Evolutionary conservation across 345 rosid genomes (phyloP).

Genomic region (Populus nigra): DNA sequence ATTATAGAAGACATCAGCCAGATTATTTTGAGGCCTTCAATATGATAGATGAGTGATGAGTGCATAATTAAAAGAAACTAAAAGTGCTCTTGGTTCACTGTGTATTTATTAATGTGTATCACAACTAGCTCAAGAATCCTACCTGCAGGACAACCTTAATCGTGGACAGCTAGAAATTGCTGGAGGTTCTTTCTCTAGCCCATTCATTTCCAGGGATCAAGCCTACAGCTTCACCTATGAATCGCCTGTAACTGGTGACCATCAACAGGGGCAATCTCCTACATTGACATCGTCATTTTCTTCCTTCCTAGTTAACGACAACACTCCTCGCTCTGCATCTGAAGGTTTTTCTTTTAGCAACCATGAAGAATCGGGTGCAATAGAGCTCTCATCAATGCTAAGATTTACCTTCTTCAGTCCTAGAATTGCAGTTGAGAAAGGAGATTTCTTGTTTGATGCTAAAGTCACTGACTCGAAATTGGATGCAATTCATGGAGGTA

Average conservation of each 20-base stretch:
- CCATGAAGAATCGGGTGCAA: conserved; percentile 34
- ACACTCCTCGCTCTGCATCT: conserved; percentile 22
- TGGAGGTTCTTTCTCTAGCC: conserved; percentile 41
- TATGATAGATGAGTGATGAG: no score
- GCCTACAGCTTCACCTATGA: conserved; percentile 59
- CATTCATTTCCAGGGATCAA: conserved; percentile 36
- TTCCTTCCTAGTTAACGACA: conserved; percentile 38
- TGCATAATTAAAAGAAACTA: no score
- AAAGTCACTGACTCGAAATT: conserved; percentile 13
- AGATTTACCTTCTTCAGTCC: conserved; percentile 68
- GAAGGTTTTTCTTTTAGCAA: conserved; percentile 60
- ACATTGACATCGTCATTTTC: conserved; percentile 53
- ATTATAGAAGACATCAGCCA: no score
- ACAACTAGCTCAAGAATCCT: conserved; percentile 35
- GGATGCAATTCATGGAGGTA: conserved; percentile 44
- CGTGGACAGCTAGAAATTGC: conserved; percentile 39
- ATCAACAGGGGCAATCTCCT: conserved; percentile 33
- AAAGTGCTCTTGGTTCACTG: no score
- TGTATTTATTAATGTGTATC: neutral
- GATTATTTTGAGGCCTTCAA: no score
- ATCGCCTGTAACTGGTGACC: conserved; percentile 16
- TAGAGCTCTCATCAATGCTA: conserved; percentile 52
- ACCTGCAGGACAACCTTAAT: conserved; percentile 28
- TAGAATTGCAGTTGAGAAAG: conserved; percentile 26
- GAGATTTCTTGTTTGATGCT: conserved; percentile 7